A percentile compares a stretch with the other conserved stretches of the same genome.
These are phyloP conservation scores for Cladobotryum mycophilum DNA, from an alignment of 2,329 filamentous ascomycete genomes.

Conservation along the genomic window DNA sequence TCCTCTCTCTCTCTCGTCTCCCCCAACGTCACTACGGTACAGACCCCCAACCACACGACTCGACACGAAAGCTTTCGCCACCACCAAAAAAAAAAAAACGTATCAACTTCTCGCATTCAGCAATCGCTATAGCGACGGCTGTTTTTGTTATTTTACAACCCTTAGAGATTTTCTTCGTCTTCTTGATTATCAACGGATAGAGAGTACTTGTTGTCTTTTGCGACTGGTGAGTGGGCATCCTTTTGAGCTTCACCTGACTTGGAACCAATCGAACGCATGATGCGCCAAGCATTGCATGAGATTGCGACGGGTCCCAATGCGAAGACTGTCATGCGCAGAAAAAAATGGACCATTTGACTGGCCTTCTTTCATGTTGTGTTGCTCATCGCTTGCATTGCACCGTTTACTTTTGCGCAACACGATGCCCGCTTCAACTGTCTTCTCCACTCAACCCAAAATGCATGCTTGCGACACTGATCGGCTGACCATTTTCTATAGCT, in stretches of 20 bases:
- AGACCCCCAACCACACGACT: slow-evolving; percentile 2
- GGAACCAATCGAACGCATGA: background rate
- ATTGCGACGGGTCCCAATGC: background rate
- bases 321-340: no score
- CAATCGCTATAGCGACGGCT: slow-evolving; percentile 3
- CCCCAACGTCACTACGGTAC: slow-evolving; percentile 10
- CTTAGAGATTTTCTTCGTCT: slow-evolving; percentile 7
- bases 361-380: no score
- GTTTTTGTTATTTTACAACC: background rate
- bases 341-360: no score
- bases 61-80: slow-evolving; percentile 10
- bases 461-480: no score
- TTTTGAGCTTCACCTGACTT: slow-evolving; percentile 2
- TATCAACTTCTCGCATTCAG: slow-evolving; percentile 6
- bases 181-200: slow-evolving; percentile 11
- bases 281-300: background rate
- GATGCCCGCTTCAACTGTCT: no score
- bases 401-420: no score
- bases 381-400: no score
- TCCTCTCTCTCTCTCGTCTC: background rate
- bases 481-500: no score
- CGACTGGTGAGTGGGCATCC: slow-evolving; percentile 10
- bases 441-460: no score
- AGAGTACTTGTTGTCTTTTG: slow-evolving; percentile 8
- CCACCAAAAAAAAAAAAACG: slow-evolving; percentile 7